Base-by-base conservation (phyloP, 2,329 filamentous ascomycete genomes). In the Xylaria arbuscula region DNA sequence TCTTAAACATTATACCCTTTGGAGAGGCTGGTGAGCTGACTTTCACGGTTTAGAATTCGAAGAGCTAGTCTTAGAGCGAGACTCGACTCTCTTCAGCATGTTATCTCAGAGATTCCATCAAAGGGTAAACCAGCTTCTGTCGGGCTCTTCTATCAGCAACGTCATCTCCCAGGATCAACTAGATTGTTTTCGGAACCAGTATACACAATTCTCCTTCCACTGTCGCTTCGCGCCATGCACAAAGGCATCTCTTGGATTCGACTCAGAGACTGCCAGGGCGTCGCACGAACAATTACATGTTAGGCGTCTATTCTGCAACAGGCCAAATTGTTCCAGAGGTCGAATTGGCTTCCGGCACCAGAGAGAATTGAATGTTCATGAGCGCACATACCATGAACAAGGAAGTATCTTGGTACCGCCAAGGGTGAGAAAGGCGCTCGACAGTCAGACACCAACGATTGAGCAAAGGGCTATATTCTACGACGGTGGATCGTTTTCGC, bases 221-320 rank as follows among this genome's bases (percentile, higher is more conserved):
- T 65, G 63, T 48, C 63, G 63, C 36, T 65, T 65, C 40, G 38
- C 40, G 13, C 63, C 63, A 47, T 65, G 63, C 17, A 65, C 38
- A 47, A 17, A 15, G 24, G 63, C 63, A 36, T 60, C 63, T 36
- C 63, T 65, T 65, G 63, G 63, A 13, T 65, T 65, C 6, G 48
- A 19, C 32, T 65, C 63, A 13, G 63, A 59, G 10, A 24, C 47
- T 10, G 15, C 22, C 8, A 42, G 63, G 40, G 56, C 24, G 36
- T 65, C 56, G n/a, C 63, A 65, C 34, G 63, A 65, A 54, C 55
- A 48, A 55, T 15, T 60, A 28, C 63, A 65, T n/a, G 19, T 65
- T 17, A 65, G 32, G 42, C 63, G 63, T 28, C 63, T 65, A 38
- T 65, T 65, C 40, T 65, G 56, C 24, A 24, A 60, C 56, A 65